Percentiles rank a stretch among this genome's conserved stretches.
These are phyloP conservation scores for Trametes gibbosa DNA, from an alignment of 768 basidiomycete genomes.

Conservation along the genomic window DNA sequence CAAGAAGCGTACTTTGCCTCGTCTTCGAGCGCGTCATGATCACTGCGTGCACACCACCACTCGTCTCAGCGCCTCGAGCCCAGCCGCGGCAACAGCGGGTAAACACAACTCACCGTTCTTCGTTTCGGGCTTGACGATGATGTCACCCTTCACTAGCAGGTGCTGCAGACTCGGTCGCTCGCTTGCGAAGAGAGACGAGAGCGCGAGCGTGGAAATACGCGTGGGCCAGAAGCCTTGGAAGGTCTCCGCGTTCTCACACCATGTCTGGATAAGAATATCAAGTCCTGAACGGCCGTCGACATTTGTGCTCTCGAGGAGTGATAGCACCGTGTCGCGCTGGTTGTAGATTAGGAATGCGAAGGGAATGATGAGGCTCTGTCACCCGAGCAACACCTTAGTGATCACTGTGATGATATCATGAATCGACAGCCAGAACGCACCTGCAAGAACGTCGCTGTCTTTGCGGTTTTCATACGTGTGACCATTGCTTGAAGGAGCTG, in stretches of 20 bases:
- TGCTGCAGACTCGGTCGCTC: constrained; percentile 64
- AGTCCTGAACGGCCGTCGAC: constrained; percentile 64
- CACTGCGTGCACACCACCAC: constrained; percentile 43
- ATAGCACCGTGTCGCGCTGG: constrained; percentile 76
- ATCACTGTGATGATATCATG: not conserved
- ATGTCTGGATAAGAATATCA: constrained; percentile 86
- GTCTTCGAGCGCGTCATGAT: constrained; percentile 97
- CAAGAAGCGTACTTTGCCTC: constrained; percentile 64
- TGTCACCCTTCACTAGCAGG: constrained; percentile 85
- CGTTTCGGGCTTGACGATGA: constrained; percentile 79
- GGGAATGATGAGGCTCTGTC: constrained; percentile 83
- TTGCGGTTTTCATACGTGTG: constrained; percentile 73
- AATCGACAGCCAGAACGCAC: constrained; percentile 38
- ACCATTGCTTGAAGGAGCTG: constrained; percentile 86
- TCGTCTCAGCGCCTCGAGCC: not conserved
- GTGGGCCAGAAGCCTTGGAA: constrained; percentile 96
- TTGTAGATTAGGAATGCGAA: constrained; percentile 92
- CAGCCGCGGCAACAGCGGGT: not conserved
- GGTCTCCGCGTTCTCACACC: constrained; percentile 93
- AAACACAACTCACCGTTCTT: constrained; percentile 62
- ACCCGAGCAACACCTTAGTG: not conserved
- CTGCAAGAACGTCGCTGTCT: constrained; percentile 91
- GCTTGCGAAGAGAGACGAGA: constrained; percentile 69
- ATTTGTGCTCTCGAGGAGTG: constrained; percentile 67
- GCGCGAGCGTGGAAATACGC: constrained; percentile 78